A percentile compares a stretch with the other conserved stretches of the same genome.
These are phyloP conservation scores for Malus asiatica DNA, from an alignment of 306 rosid species.

Conservation along the genomic window DNA sequence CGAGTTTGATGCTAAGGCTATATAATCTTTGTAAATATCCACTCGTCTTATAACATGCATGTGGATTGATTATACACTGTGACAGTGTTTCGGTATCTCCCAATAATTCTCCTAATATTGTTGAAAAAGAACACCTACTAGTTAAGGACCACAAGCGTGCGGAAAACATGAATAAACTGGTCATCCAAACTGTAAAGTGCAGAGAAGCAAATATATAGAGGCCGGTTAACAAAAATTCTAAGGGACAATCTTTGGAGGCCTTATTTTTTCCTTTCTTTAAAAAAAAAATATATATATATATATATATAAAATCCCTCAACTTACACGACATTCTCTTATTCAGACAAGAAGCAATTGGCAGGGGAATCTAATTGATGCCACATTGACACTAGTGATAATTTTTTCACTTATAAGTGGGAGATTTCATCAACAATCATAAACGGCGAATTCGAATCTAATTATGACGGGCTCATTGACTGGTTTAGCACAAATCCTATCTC, in stretches of 20 bases:
- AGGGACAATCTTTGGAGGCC: not conserved
- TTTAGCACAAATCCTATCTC: too few relatives aligned
- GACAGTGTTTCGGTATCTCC: not conserved
- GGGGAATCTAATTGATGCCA: not conserved
- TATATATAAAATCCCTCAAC: not conserved
- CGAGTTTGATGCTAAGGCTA: too few relatives aligned
- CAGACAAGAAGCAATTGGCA: not conserved
- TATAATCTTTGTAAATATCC: too few relatives aligned
- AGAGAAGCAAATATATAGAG: not conserved
- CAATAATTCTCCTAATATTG: not conserved
- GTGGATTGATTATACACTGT: too few relatives aligned
- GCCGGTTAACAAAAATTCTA: not conserved
- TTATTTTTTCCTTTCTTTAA: too few relatives aligned
- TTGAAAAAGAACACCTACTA: not conserved
- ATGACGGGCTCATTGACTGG: not conserved
- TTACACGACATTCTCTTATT: not conserved
- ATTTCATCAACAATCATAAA: not conserved
- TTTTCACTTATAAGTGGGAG: not conserved
- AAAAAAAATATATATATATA: too few relatives aligned
- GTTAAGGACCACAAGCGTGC: conserved; percentile 22
- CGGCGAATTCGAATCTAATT: not conserved
- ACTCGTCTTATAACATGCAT: too few relatives aligned
- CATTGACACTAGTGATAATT: too few relatives aligned
- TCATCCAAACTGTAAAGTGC: not conserved
- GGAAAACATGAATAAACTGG: conserved; percentile 3